A percentile compares a stretch with the other conserved stretches of the same genome.
Evolutionary conservation across 2,329 filamentous ascomycete genomes (phyloP).

Genomic region (Aspergillus unguis): DNA sequence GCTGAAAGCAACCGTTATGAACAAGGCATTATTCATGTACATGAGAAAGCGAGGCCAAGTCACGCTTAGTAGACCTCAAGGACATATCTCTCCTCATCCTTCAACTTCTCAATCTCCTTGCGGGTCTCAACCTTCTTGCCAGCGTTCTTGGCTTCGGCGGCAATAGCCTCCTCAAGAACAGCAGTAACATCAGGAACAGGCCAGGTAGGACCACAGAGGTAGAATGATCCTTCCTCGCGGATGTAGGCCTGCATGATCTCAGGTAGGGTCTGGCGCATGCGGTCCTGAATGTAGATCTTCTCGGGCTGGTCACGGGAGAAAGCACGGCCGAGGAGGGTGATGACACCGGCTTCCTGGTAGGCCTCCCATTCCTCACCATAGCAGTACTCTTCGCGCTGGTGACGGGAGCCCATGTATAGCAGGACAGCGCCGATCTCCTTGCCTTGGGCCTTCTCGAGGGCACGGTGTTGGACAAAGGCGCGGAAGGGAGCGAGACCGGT

Average conservation of each 20-base stretch:
- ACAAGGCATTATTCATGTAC: conserved; percentile 11
- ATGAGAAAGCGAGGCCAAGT: background rate
- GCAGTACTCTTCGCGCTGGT: conserved; percentile 97
- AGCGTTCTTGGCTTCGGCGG: conserved; percentile 63
- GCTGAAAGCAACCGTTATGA: conserved; percentile 21
- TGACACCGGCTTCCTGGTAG: conserved; percentile 90
- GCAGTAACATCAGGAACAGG: conserved; percentile 94
- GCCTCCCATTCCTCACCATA: conserved; percentile 99
- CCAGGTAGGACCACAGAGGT: conserved; percentile 97
- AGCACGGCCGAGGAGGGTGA: conserved; percentile 87
- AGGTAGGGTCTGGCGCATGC: conserved; percentile 82
- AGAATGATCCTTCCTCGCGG: conserved; percentile 84
- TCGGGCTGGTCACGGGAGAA: conserved; percentile 96
- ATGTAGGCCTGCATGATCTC: conserved; percentile 87
- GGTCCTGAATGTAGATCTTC: conserved; percentile 99
- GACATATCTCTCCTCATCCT: conserved; percentile 92
- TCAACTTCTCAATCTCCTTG: conserved; percentile 95
- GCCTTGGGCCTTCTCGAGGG: conserved; percentile 95
- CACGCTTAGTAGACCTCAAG: conserved; percentile 84
- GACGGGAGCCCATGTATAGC: conserved; percentile 92
- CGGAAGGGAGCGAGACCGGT: conserved; percentile 98
- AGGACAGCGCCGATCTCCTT: conserved; percentile 91
- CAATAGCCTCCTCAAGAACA: conserved; percentile 90
- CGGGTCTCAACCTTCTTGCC: conserved; percentile 76
- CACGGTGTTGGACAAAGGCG: conserved; percentile 96